Conservation (phyloP, 208 protist genomes). For the Leishmania arabica region DNA sequence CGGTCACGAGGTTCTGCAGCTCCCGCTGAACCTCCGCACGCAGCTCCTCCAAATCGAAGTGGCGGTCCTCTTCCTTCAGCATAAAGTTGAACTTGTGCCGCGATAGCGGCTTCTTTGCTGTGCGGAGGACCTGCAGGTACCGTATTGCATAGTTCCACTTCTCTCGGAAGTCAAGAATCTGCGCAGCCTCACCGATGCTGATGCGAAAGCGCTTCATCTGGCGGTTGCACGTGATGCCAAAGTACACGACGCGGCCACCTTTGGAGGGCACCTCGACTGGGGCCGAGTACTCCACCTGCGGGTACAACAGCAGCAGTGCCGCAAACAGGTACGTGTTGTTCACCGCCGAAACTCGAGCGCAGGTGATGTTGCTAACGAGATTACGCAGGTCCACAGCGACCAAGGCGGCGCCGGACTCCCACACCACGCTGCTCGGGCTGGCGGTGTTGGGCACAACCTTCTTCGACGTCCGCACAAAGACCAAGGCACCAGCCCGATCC, state of each 20-base stretch:
- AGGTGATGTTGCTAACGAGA: constrained; percentile 45
- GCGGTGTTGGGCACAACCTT: constrained; percentile 51
- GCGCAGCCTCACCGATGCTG: constrained; percentile 63
- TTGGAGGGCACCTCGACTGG: constrained; percentile 52
- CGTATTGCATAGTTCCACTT: constrained; percentile 63
- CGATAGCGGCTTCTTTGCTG: constrained; percentile 57
- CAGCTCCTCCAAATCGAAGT: constrained; percentile 69
- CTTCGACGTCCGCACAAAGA: constrained; percentile 90
- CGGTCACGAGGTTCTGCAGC: constrained; percentile 68
- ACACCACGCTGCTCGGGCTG: constrained; percentile 52
- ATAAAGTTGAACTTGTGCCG: constrained; percentile 61
- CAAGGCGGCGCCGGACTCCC: constrained; percentile 63
- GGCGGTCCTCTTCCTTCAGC: constrained; percentile 73
- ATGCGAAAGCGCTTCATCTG: constrained; percentile 89
- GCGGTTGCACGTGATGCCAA: constrained; percentile 84
- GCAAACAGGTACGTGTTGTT: constrained; percentile 80
- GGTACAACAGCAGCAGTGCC: constrained; percentile 78
- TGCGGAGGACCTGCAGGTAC: constrained; percentile 80
- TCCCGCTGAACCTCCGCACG: constrained; percentile 61
- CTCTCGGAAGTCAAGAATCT: constrained; percentile 87
- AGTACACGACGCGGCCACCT: constrained; percentile 69
- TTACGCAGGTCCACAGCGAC: constrained; percentile 72
- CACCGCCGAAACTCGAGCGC: constrained; percentile 60
- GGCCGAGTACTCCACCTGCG: constrained; percentile 82
- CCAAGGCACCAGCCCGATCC: constrained; percentile 66